Evolutionary conservation across 805 yeast genomes (phyloP).

Genomic region (Candida methanosorbosa): DNA sequence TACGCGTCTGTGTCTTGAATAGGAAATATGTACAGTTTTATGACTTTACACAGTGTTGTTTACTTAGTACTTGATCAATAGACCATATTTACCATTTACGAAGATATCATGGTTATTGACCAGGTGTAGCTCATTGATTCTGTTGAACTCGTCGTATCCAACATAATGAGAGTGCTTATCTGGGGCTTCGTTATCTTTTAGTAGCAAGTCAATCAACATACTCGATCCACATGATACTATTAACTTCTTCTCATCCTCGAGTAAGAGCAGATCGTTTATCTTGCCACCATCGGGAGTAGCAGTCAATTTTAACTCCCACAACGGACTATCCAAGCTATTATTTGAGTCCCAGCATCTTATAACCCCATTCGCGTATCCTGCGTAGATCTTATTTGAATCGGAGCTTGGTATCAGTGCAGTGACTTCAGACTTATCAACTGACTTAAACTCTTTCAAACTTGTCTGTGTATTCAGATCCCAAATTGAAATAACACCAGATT

Average conservation of each 20-base stretch:
- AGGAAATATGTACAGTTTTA: no score
- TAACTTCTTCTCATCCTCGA: not conserved
- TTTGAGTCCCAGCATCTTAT: conserved; percentile 5
- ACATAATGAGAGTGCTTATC: not conserved
- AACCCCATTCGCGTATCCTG: conserved; percentile 13
- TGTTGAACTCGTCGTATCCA: conserved; percentile 1
- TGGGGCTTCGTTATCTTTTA: not conserved
- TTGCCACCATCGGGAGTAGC: not conserved
- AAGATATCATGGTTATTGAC: no score
- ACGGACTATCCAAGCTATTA: not conserved
- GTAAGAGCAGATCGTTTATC: not conserved
- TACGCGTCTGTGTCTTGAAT: conserved; percentile 1
- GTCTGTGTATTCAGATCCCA: conserved; percentile 31
- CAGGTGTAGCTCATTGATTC: conserved; percentile 1
- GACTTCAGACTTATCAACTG: conserved; percentile 6
- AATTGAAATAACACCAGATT: conserved; percentile 28
- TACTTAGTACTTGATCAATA: not conserved
- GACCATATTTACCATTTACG: conserved; percentile 4
- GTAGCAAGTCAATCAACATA: not conserved
- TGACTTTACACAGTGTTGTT: no score
- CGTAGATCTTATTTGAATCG: conserved; percentile 3
- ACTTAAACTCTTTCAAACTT: conserved; percentile 13
- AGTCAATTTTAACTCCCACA: conserved; percentile 8
- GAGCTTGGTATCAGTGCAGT: conserved; percentile 3
- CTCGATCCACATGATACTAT: conserved; percentile 1